phyloP scores from a whole-genome alignment of 1,284 basidiomycete genomes.

The Mixia osmundae region DNA sequence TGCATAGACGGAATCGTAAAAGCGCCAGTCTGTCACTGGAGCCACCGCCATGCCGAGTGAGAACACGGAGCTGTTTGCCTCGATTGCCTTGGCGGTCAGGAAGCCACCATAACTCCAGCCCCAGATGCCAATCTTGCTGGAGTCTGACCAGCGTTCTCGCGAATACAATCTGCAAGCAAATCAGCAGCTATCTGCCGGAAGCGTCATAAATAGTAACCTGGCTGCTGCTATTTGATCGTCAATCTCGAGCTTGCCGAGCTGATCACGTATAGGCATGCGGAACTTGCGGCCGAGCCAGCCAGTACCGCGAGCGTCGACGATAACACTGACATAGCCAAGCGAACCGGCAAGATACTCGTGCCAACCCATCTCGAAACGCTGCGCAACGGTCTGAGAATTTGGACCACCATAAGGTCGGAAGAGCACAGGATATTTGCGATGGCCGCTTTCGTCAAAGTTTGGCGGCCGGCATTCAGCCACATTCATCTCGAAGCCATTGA shows the following conservation, averaged over 20 bases:
- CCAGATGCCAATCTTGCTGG: conserved; percentile 70
- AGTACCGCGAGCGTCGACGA: conserved; percentile 67
- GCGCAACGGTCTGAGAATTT: conserved; percentile 47
- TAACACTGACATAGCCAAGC: conserved; percentile 61
- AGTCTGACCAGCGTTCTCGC: too few species aligned
- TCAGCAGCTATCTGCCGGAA: conserved; percentile 11
- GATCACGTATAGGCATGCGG: conserved; percentile 57
- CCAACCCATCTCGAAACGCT: conserved; percentile 50
- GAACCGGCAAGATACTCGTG: conserved; percentile 60
- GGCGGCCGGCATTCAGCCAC: conserved; percentile 74
- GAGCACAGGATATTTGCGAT: conserved; percentile 77
- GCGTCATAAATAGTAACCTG: not conserved
- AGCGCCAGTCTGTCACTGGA: conserved; percentile 24
- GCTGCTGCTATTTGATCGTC: conserved; percentile 70
- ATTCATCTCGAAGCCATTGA: conserved; percentile 40
- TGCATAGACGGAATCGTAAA: conserved; percentile 53
- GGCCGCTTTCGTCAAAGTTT: conserved; percentile 69
- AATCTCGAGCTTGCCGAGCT: conserved; percentile 67
- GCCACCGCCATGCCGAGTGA: conserved; percentile 71
- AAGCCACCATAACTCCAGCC: conserved; percentile 92
- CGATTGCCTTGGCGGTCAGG: conserved; percentile 73
- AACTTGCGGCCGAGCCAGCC: conserved; percentile 64
- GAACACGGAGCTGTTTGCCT: conserved; percentile 30
- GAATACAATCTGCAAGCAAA: conserved; percentile 24
- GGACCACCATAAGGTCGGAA: conserved; percentile 83